Percentiles rank a stretch among this genome's conserved stretches.
Conservation (phyloP, 2,329 filamentous ascomycete species). For the Escovopsis sp. region DNA sequence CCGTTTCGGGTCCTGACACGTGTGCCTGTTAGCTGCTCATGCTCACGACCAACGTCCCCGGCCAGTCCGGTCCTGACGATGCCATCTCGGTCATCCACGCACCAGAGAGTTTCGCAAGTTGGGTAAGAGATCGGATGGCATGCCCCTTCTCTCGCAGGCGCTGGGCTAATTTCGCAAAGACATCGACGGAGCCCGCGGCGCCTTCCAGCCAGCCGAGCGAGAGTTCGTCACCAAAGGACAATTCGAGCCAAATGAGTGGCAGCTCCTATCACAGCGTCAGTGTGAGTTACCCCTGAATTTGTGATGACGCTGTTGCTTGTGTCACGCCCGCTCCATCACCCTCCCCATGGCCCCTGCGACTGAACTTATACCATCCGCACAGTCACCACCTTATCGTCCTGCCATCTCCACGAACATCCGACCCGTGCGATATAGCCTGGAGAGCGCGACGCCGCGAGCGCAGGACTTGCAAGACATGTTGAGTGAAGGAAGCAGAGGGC, state of each 20-base stretch:
- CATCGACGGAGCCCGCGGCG: slow-evolving; percentile 23
- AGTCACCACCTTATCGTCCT: slow-evolving; percentile 39
- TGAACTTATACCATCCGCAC: neutral
- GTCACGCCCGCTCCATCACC: neutral
- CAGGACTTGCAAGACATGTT: slow-evolving; percentile 67
- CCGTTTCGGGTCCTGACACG: slow-evolving; percentile 5
- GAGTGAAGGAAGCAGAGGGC: slow-evolving; percentile 35
- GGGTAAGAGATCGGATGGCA: slow-evolving; percentile 39
- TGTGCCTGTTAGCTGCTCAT: slow-evolving; percentile 28
- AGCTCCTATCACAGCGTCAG: slow-evolving; percentile 12
- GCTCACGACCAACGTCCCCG: slow-evolving; percentile 41
- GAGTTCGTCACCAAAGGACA: slow-evolving; percentile 21
- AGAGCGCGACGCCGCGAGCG: slow-evolving; percentile 63
- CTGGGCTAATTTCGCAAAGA: slow-evolving; percentile 19
- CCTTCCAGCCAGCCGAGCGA: slow-evolving; percentile 20
- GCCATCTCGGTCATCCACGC: slow-evolving; percentile 85
- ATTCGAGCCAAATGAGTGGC: neutral
- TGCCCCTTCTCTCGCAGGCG: neutral
- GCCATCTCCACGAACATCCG: slow-evolving; percentile 62
- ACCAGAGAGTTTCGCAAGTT: slow-evolving; percentile 65
- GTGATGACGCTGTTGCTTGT: neutral
- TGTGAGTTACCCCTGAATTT: neutral
- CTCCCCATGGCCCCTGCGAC: neutral
- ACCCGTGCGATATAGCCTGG: slow-evolving; percentile 47
- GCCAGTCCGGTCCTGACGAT: slow-evolving; percentile 53